Percentiles rank a stretch among this genome's conserved stretches.
phyloP scores from a whole-genome alignment of 495 filamentous ascomycete genomes.

The Terfezia boudieri region DNA sequence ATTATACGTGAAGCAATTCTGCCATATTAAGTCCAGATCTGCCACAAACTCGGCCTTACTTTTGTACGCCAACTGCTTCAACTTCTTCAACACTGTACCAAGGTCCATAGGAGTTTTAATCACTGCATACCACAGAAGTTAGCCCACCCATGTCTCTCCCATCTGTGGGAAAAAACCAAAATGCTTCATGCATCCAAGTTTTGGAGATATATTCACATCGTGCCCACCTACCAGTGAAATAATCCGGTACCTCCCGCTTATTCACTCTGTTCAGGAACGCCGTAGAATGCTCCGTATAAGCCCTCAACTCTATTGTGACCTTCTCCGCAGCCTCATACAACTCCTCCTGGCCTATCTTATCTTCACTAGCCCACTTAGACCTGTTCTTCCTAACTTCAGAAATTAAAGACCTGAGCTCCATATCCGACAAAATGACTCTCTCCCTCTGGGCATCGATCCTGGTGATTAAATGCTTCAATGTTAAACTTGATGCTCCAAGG shows the following conservation, averaged over 20 bases:
- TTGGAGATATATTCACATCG: not conserved
- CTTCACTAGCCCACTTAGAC: constrained; percentile 97
- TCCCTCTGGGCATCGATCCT: constrained; percentile 81
- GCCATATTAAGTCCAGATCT: constrained; percentile 86
- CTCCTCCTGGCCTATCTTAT: constrained; percentile 91
- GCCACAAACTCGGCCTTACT: constrained; percentile 89
- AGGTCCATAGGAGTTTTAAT: constrained; percentile 98
- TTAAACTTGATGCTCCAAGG: constrained; percentile 88
- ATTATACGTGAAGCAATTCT: constrained; percentile 91
- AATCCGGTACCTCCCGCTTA: constrained; percentile 91
- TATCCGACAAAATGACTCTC: constrained; percentile 70
- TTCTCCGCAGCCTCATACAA: constrained; percentile 92
- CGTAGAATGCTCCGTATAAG: constrained; percentile 84
- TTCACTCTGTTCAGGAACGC: constrained; percentile 84
- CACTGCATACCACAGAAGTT: constrained; percentile 28
- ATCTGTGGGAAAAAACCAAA: not conserved
- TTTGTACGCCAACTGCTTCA: constrained; percentile 67
- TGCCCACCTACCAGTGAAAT: constrained; percentile 48
- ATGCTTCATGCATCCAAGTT: not conserved
- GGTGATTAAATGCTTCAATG: constrained; percentile 86
- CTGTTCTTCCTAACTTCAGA: constrained; percentile 92
- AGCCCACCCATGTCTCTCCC: not conserved
- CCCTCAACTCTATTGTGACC: constrained; percentile 86
- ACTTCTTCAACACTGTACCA: constrained; percentile 92
- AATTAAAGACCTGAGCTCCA: constrained; percentile 75